Evolutionary conservation across 805 yeast species (phyloP).

Genomic region (Zygotorulaspora danielsina): DNA sequence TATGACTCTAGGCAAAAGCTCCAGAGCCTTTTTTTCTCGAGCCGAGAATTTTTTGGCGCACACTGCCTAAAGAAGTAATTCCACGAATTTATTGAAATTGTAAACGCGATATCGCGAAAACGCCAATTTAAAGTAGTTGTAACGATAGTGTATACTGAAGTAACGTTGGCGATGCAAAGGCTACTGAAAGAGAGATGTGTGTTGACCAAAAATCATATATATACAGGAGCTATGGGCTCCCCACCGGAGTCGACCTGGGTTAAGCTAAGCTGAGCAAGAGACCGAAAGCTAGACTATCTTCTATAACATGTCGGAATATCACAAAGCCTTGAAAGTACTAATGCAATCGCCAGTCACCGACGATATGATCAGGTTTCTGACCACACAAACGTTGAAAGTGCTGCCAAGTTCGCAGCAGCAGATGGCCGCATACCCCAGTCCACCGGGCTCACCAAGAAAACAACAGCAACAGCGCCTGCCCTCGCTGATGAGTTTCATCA

Average conservation of each 20-base stretch:
- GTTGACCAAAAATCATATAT: neutral
- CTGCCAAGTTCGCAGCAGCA: constrained; percentile 50
- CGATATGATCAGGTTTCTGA: constrained; percentile 68
- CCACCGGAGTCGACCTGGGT: too few species aligned
- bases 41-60: constrained; percentile 2
- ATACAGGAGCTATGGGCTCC: too few species aligned
- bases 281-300: too few species aligned
- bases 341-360: constrained; percentile 65
- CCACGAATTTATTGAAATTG: neutral
- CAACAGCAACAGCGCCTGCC: constrained; percentile 39
- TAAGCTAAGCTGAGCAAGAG: too few species aligned
- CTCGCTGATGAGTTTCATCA: constrained; percentile 69
- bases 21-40: too few species aligned
- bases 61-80: constrained; percentile 1
- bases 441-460: constrained; percentile 34
- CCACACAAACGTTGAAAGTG: constrained; percentile 61
- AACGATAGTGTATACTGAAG: too few species aligned
- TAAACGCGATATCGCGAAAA: constrained; percentile 4
- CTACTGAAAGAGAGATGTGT: too few species aligned
- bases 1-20: too few species aligned
- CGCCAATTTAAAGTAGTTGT: neutral
- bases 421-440: constrained; percentile 30
- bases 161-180: too few species aligned
- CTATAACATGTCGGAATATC: constrained; percentile 32
- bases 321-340: constrained; percentile 55